Evolutionary conservation across 2,329 filamentous ascomycete species (phyloP).

Genomic region (Septoria linicola): DNA sequence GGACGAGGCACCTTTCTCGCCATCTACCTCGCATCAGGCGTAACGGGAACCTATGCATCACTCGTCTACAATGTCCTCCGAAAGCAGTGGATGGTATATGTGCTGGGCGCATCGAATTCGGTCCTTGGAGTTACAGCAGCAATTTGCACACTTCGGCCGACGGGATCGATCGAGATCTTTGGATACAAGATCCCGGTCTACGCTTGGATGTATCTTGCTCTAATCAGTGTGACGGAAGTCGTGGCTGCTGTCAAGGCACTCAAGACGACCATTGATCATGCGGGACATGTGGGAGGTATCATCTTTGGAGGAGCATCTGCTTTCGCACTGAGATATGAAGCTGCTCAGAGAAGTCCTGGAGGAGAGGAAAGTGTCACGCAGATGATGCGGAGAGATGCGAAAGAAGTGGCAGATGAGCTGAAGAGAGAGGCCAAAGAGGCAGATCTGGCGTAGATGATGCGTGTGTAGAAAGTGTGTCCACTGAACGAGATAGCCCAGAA

Average conservation of each 20-base stretch:
- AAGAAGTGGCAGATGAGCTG: constrained; percentile 8
- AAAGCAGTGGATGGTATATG: constrained; percentile 49
- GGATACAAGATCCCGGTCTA: constrained; percentile 37
- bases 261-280: constrained; percentile 37
- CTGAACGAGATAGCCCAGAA: too few species aligned
- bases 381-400: constrained; percentile 7
- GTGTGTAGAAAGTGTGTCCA: too few species aligned
- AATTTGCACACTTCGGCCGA: constrained; percentile 48
- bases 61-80: constrained; percentile 50
- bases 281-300: constrained; percentile 40
- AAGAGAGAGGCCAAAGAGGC: constrained; percentile 9
- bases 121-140: constrained; percentile 61
- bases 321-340: constrained; percentile 5
- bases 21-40: constrained; percentile 62
- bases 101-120: constrained; percentile 67
- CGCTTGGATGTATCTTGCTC: constrained; percentile 43
- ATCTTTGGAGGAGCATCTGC: constrained; percentile 19
- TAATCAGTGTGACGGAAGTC: constrained; percentile 30
- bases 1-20: constrained; percentile 68
- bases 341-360: background rate
- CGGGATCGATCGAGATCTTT: constrained; percentile 30
- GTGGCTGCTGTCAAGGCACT: constrained; percentile 26
- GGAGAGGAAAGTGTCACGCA: constrained; percentile 1
- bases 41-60: constrained; percentile 59
- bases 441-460: too few species aligned